These are phyloP conservation scores for Clohesyomyces aquaticus DNA, from an alignment of 495 filamentous ascomycete genomes.

Conservation along the genomic window DNA sequence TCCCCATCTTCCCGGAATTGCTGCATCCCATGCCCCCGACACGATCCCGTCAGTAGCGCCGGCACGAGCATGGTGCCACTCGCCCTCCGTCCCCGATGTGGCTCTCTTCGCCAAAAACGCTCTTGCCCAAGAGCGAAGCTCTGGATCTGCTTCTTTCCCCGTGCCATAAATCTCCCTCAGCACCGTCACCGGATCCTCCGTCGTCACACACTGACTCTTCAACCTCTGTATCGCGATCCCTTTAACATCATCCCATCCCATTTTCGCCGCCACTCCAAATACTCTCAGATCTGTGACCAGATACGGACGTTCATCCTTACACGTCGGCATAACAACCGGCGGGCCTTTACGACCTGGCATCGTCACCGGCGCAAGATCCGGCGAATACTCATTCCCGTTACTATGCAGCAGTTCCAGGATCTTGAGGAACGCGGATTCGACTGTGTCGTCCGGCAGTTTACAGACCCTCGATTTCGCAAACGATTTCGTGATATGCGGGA, in stretches of 20 bases:
- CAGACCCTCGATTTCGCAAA: too few relatives aligned
- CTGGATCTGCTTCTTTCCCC: slow-evolving; percentile 15
- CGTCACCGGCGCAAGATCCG: slow-evolving; percentile 17
- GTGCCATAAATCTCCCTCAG: slow-evolving; percentile 28
- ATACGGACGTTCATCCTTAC: slow-evolving; percentile 3
- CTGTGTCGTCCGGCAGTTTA: too few relatives aligned
- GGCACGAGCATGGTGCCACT: neutral
- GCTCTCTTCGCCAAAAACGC: slow-evolving; percentile 18
- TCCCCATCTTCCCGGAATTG: neutral
- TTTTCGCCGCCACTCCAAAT: slow-evolving; percentile 21
- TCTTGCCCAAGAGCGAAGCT: slow-evolving; percentile 21
- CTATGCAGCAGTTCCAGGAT: slow-evolving; percentile 37
- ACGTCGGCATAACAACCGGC: slow-evolving; percentile 26
- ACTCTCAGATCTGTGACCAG: slow-evolving; percentile 25
- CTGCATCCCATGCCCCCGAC: neutral
- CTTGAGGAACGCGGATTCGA: too few relatives aligned
- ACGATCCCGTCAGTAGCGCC: too few relatives aligned
- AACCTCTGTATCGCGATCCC: slow-evolving; percentile 24
- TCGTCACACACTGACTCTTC: slow-evolving; percentile 19
- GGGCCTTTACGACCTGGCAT: slow-evolving; percentile 18
- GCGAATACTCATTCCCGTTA: too few relatives aligned
- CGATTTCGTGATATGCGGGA: slow-evolving; percentile 7
- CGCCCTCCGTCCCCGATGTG: slow-evolving; percentile 11
- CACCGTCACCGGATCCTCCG: slow-evolving; percentile 34
- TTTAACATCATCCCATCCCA: slow-evolving; percentile 31